Evolutionary conservation across 1,284 basidiomycete species (phyloP).

Genomic region (Trichosporon coremiiforme): DNA sequence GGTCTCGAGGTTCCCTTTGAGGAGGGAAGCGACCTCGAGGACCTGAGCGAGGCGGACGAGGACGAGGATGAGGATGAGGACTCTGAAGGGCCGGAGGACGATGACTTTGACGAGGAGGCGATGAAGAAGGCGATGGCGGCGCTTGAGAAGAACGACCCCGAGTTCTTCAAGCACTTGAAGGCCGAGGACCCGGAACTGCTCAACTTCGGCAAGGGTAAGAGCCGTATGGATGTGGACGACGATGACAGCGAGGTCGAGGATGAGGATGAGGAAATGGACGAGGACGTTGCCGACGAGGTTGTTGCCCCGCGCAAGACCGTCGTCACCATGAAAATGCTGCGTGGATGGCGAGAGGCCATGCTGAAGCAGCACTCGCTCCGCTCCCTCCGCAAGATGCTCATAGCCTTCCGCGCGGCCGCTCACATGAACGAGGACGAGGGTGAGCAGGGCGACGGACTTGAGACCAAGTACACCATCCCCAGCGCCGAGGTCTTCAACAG

Average conservation of each 20-base stretch:
- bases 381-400: conserved; percentile 78
- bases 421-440: conserved; percentile 86
- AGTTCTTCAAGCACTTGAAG: conserved; percentile 97
- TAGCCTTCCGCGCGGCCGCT: conserved; percentile 85
- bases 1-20: conserved; percentile 50
- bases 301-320: conserved; percentile 54
- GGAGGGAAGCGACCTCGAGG: conserved; percentile 56
- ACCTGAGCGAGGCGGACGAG: conserved; percentile 66
- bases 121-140: conserved; percentile 79
- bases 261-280: conserved; percentile 55
- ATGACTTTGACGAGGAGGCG: conserved; percentile 63
- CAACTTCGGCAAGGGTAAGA: conserved; percentile 64
- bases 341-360: conserved; percentile 86
- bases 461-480: conserved; percentile 77
- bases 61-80: conserved; percentile 42
- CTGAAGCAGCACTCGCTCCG: conserved; percentile 86
- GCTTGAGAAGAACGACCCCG: conserved; percentile 92
- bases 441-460: conserved; percentile 53
- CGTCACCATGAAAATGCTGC: conserved; percentile 74
- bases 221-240: conserved; percentile 53
- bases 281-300: conserved; percentile 58
- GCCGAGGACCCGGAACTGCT: conserved; percentile 91
- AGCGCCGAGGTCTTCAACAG: conserved; percentile 91
- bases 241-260: conserved; percentile 52
- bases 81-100: conserved; percentile 61